Base-by-base conservation (phyloP, 768 basidiomycete genomes). In the Termitomyces sp. region DNA sequence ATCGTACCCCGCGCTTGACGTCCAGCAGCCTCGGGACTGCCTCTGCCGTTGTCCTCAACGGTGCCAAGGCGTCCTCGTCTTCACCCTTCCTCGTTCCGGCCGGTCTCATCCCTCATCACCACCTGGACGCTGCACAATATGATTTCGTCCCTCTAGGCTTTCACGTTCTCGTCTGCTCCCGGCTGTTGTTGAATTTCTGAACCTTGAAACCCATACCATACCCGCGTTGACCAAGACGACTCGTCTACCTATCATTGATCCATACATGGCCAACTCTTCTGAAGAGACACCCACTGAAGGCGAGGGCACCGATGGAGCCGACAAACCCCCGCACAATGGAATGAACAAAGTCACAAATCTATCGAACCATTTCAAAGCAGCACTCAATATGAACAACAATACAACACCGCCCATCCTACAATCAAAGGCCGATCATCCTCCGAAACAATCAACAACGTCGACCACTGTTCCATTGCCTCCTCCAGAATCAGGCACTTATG, bases 251-350 rank as follows among this genome's bases (percentile, higher is more conserved):
- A 66, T 68, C 61, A 62, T 65, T 16, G 65, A 63, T 59, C 15
- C 8, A 46, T 48, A 42, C 61, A 83, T 84, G 81, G 74, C 75
- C 67, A 73, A 80, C 66, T 74, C 81, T 57, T 77, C 81, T 68
- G 84, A 84, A 63, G 77, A 78, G 63, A 73, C 83, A 32, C 80
- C 81, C 66, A 72, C 80, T 55, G 86, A 87, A 63, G 78, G 79
- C 60, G 87, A 88, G 63, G 77, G 80, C 54, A 75, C 79, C 52
- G 86, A 88, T 68, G 75, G 81, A 59, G 76, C 84, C 68, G 87
- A 88, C 72, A 85, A 83, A 76, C 84, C 85, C 32, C 81, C 84
- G 65, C 32, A 55, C 18, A 78, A 79, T 71, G 70, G 67, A 54
- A 65, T 70, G 58, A 64, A 58, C 16, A 53, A 59, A 57, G 62